A percentile compares a stretch with the other conserved stretches of the same genome.
Conservation (phyloP, 768 basidiomycete species). For the Calocybe indica region DNA sequence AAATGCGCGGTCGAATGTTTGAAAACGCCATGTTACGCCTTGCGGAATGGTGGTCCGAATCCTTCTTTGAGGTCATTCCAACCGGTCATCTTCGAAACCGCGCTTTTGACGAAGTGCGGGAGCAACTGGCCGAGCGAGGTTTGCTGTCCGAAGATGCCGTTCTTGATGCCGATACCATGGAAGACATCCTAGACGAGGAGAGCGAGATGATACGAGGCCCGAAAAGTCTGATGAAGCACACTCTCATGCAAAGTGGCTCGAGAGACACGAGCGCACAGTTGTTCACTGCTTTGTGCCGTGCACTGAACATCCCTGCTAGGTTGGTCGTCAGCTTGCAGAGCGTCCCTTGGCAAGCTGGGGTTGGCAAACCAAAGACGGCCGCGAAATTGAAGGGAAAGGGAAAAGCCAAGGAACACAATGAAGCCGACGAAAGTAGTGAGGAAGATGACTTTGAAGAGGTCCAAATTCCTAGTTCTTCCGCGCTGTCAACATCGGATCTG, state of each 20-base stretch:
- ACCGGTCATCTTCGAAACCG: constrained; percentile 69
- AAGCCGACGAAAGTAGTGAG: constrained; percentile 22
- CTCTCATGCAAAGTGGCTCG: constrained; percentile 71
- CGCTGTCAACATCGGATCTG: constrained; percentile 18
- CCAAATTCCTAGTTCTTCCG: constrained; percentile 11
- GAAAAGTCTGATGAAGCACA: constrained; percentile 93
- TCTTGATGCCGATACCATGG: constrained; percentile 18
- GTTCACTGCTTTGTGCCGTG: constrained; percentile 86
- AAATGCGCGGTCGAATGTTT: constrained; percentile 82
- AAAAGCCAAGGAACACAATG: constrained; percentile 29
- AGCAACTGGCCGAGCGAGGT: constrained; percentile 27
- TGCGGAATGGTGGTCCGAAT: constrained; percentile 76
- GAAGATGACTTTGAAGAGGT: constrained; percentile 34
- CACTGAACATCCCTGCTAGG: constrained; percentile 79
- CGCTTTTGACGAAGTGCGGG: constrained; percentile 72
- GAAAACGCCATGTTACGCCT: constrained; percentile 74
- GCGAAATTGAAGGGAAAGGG: constrained; percentile 27
- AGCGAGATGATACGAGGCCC: constrained; percentile 66
- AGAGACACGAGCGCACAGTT: constrained; percentile 86
- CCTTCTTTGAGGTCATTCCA: constrained; percentile 59
- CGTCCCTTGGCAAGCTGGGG: constrained; percentile 79
- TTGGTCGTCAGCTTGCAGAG: constrained; percentile 89
- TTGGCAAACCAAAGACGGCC: constrained; percentile 53
- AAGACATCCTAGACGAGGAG: constrained; percentile 44
- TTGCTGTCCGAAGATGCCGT: constrained; percentile 19